A percentile compares a stretch with the other conserved stretches of the same genome.
Conservation (phyloP, 805 yeast species). For the Wickerhamiella nectarea region DNA sequence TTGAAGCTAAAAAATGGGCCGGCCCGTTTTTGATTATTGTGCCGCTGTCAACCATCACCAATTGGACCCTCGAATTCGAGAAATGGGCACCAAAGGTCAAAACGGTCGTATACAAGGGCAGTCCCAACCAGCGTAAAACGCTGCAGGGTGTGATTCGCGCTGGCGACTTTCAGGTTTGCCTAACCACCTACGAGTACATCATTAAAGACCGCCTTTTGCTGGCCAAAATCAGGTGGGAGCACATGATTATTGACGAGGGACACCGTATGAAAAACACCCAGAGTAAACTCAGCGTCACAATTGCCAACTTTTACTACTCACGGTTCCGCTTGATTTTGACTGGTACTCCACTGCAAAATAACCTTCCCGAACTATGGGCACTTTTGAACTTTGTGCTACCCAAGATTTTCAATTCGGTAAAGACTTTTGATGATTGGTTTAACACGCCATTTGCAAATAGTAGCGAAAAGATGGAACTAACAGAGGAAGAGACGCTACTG, state of each 20-base stretch:
- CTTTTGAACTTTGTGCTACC: constrained; percentile 86
- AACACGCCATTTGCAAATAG: constrained; percentile 94
- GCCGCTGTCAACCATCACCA: constrained; percentile 84
- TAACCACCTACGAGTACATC: constrained; percentile 89
- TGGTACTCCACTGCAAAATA: constrained; percentile 94
- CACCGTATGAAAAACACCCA: constrained; percentile 93
- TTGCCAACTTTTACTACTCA: constrained; percentile 71
- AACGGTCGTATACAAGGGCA: constrained; percentile 81
- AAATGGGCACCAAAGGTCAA: constrained; percentile 90
- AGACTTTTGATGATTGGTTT: constrained; percentile 97
- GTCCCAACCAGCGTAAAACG: constrained; percentile 73
- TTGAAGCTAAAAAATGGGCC: constrained; percentile 56
- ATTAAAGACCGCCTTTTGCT: constrained; percentile 77
- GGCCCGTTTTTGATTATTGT: constrained; percentile 92
- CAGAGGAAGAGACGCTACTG: constrained; percentile 91
- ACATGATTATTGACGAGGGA: constrained; percentile 98
- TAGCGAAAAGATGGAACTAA: constrained; percentile 81
- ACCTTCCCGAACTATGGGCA: constrained; percentile 95
- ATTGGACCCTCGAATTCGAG: constrained; percentile 92
- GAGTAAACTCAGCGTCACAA: constrained; percentile 73
- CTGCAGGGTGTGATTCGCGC: constrained; percentile 53
- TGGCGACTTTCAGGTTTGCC: constrained; percentile 77
- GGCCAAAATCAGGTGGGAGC: constrained; percentile 77
- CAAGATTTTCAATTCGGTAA: constrained; percentile 89
- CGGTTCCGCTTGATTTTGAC: constrained; percentile 82